Evolutionary conservation across 768 basidiomycete species (phyloP).

Genomic region (Pulveroboletus ravenelii): DNA sequence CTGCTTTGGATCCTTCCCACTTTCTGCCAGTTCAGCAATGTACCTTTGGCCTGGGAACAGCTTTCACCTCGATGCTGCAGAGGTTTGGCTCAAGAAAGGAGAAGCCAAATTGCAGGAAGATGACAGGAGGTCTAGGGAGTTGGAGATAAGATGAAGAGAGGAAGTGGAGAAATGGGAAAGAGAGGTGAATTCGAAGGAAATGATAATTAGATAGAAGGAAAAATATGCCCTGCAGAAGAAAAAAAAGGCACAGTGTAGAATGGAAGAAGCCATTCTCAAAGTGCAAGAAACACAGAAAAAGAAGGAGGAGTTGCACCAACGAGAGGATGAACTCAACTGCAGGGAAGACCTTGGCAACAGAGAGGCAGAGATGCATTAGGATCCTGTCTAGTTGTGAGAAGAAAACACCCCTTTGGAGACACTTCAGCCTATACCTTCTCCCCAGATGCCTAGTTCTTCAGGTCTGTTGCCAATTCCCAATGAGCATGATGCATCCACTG

Average conservation of each 20-base stretch:
- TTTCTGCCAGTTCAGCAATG: too few species aligned
- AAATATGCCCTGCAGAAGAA: too few species aligned
- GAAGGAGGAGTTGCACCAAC: slow-evolving; percentile 16
- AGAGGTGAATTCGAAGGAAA: too few species aligned
- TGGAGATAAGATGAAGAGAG: slow-evolving; percentile 29
- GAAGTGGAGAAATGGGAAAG: slow-evolving; percentile 22
- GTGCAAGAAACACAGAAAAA: slow-evolving; percentile 23
- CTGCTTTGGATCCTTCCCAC: too few species aligned
- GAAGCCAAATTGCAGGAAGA: slow-evolving; percentile 23
- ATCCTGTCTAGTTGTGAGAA: too few species aligned
- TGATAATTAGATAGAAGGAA: too few species aligned
- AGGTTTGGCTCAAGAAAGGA: slow-evolving; percentile 14
- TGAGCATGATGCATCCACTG: slow-evolving; percentile 31
- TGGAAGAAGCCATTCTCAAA: slow-evolving; percentile 23
- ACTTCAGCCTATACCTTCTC: slow-evolving; percentile 19
- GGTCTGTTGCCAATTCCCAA: slow-evolving; percentile 30
- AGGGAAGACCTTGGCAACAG: slow-evolving; percentile 29
- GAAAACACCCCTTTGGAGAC: slow-evolving; percentile 23
- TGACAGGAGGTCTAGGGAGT: slow-evolving; percentile 26
- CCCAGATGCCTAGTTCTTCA: slow-evolving; percentile 27
- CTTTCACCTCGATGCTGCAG: slow-evolving; percentile 2
- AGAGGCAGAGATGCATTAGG: slow-evolving; percentile 29
- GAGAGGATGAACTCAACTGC: slow-evolving; percentile 26
- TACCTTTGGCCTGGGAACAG: too few species aligned
- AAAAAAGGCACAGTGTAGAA: slow-evolving; percentile 20